These are phyloP conservation scores for Geoglossum cookeanum DNA, from an alignment of 2,329 filamentous ascomycete genomes.

Conservation along the genomic window DNA sequence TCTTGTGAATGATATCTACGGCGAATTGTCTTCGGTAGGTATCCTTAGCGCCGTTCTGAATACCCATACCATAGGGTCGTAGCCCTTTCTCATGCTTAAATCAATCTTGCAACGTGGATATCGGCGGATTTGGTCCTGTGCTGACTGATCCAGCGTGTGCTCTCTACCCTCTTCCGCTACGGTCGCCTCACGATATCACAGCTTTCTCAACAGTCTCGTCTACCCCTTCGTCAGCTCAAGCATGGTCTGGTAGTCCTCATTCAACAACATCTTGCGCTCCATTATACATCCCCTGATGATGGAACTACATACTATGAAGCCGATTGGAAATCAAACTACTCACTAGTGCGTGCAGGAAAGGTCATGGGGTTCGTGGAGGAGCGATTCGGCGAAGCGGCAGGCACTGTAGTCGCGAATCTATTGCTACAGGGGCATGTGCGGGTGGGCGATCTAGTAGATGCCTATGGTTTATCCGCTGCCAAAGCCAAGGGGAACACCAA, in stretches of 20 bases:
- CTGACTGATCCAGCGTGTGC: slow-evolving; percentile 47
- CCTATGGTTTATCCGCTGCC: slow-evolving; percentile 26
- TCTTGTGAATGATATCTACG: slow-evolving; percentile 74
- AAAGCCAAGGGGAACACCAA: background rate
- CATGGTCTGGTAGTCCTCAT: slow-evolving; percentile 69
- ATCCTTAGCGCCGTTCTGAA: background rate
- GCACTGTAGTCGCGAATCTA: slow-evolving; percentile 54
- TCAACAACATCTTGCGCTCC: slow-evolving; percentile 71
- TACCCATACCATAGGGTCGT: background rate
- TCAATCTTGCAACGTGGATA: background rate
- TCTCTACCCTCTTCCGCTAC: slow-evolving; percentile 55
- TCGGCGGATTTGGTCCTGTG: background rate
- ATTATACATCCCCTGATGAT: slow-evolving; percentile 44
- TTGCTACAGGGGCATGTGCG: slow-evolving; percentile 60
- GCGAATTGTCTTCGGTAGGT: slow-evolving; percentile 76
- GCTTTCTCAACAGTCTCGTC: slow-evolving; percentile 50
- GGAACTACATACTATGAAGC: slow-evolving; percentile 63
- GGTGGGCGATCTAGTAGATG: slow-evolving; percentile 48
- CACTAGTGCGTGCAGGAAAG: slow-evolving; percentile 61
- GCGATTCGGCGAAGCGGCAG: slow-evolving; percentile 55
- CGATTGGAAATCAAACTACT: slow-evolving; percentile 63
- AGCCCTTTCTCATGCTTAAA: background rate
- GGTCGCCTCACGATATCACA: slow-evolving; percentile 57
- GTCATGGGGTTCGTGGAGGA: slow-evolving; percentile 57
- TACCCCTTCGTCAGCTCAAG: slow-evolving; percentile 56